These are phyloP conservation scores for Amniculicola lignicola DNA, from an alignment of 495 filamentous ascomycete species.

Conservation along the genomic window DNA sequence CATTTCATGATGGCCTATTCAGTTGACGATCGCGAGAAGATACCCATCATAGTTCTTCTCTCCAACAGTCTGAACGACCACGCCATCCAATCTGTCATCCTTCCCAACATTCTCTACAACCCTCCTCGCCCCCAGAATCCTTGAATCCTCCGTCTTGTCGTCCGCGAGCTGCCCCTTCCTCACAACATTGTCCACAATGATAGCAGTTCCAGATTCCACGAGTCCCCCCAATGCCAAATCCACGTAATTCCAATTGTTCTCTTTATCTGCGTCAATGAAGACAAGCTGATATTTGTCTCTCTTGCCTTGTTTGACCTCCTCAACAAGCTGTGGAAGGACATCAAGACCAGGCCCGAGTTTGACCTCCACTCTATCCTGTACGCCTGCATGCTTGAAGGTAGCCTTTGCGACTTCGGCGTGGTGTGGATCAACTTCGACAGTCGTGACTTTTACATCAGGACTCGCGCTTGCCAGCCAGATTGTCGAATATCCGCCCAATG, in stretches of 20 bases:
- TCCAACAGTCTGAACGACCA: constrained; percentile 51
- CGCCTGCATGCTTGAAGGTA: constrained; percentile 35
- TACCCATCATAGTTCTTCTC: constrained; percentile 56
- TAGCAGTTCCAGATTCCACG: constrained; percentile 22
- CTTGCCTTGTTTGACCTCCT: constrained; percentile 39
- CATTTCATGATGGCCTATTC: constrained; percentile 45
- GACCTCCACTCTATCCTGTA: constrained; percentile 38
- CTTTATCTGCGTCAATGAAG: constrained; percentile 45
- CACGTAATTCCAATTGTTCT: constrained; percentile 42
- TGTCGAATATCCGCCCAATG: constrained; percentile 39
- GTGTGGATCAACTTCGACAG: constrained; percentile 34
- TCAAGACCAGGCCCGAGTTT: constrained; percentile 36
- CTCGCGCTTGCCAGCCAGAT: constrained; percentile 36
- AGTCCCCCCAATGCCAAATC: constrained; percentile 33
- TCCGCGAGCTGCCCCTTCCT: constrained; percentile 37
- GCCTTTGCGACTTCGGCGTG: constrained; percentile 36
- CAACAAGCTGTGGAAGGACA: constrained; percentile 35
- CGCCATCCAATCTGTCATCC: constrained; percentile 47
- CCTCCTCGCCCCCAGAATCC: constrained; percentile 29
- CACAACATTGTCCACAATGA: constrained; percentile 44
- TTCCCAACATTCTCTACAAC: constrained; percentile 49
- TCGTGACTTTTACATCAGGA: constrained; percentile 32
- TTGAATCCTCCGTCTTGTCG: constrained; percentile 21
- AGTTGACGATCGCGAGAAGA: constrained; percentile 40
- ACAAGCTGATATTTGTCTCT: constrained; percentile 35